Base-by-base conservation (phyloP, 1,139 yeast species). In the Geotrichum klebahnii region DNA sequence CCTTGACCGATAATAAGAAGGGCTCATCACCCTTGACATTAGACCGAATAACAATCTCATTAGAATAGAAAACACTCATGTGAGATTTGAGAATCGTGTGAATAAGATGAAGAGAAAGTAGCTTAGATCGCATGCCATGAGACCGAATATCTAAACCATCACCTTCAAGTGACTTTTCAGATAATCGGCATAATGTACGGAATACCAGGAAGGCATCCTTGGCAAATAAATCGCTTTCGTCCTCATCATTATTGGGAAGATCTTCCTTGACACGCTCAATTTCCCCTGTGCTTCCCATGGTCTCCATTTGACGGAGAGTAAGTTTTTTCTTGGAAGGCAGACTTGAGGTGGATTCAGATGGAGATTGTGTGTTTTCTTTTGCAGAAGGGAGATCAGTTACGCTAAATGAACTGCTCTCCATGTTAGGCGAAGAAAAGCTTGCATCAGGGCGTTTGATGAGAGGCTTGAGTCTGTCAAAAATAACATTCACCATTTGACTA, bases 171-270 rank as follows among this genome's bases (percentile, higher is more conserved):
- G 83, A 77, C 65, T 92, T 92, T 46, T 87, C 87, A 1, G 97
- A 86, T 20, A 94, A 76, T 64, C 88, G 88, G 66, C 97, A 87
- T 90, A 94, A 85, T 1, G 97, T 90, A 63, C 99, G 78, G 67
- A 92, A 89, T 4, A 94, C 80, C 57, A 92, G 75, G 62, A 90
- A 92, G 0, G 97, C 97, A 65, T 94, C 99, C 61, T 88, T 90
- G 14, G 87, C 82, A 2, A 77, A 78, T 36, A 83, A 67, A 55
- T 88, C 95, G 57, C 78, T 81, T 48, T 79, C 86, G 32, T 78
- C 75, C 5, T 48, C 55, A 12, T 59, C 60, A 12, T 57, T 62
- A 17, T 64, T 29, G n/a, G 49, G 44, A 9, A 60, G 61, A 54
- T 63, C 57, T 52, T 57, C 60, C 51, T 59, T 44, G 28, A 51